Base-by-base conservation (phyloP, 192 early-diverging fungal species). In the Backusella liffmaniae region DNA sequence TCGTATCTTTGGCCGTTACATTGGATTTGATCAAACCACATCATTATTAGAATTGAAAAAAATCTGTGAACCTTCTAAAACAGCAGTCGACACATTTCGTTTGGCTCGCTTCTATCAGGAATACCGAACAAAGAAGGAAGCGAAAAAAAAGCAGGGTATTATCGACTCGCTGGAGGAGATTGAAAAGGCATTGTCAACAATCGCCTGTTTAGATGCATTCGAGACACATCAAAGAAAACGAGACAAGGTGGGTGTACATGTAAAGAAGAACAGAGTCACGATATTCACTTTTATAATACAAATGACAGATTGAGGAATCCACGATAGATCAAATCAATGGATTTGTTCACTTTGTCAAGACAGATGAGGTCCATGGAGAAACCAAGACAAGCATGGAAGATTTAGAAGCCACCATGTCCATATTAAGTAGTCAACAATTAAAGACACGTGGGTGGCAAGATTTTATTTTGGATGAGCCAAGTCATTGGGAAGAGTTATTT, bases 1-100 rank as follows among this genome's bases (percentile, higher is more conserved):
- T 35, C 37, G 18, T 36, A 42, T 76, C 13, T 70, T 69, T 76
- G 53, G 34, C 41, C 34, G 44, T 35, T 69, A 37, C 10, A 41
- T 51, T 21, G 68, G 68, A 70, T 62, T 76, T 65, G 36, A 76
- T 35, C 32, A 59, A 41, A 76, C 30, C 53, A 70, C 51, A 34
- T 53, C 67, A 56, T 36, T 68, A 4, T 51, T 59, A 12, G 67
- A 70, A 59, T 70, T 59, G 29, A 62, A 70, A 13, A n/a, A 56
- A 34, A 13, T 59, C 2, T 51, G 69, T 9, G 4, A 42, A 34
- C 51, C 75, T 1, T 70, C 75, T 41, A 29, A 53, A 4, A 18
- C 70, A 5, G 67, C 67, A 0, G 70, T 71, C 2, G 70, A 71
- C 32, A 71, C 70, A 15, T 71, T 71, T 32, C 35, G 70, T 0